phyloP scores from a whole-genome alignment of 2,329 filamentous ascomycete genomes.

The Aspergillus awamori region DNA sequence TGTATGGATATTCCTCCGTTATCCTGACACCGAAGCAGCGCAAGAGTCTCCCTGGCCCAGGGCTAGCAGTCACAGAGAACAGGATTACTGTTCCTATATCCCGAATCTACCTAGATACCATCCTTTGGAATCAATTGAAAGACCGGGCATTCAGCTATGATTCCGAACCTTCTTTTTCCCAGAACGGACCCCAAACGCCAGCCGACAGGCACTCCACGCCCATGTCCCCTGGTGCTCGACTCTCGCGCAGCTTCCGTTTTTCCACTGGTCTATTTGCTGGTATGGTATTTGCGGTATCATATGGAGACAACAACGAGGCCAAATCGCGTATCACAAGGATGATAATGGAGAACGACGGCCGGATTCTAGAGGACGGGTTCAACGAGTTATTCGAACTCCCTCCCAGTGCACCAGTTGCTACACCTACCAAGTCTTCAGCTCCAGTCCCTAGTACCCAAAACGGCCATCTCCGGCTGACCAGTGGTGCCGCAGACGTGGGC shows the following conservation, averaged over 20 bases:
- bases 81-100: conserved; percentile 48
- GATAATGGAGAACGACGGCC: conserved; percentile 73
- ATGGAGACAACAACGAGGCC: conserved; percentile 60
- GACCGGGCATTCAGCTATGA: conserved; percentile 42
- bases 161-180: conserved; percentile 20
- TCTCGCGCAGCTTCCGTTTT: conserved; percentile 44
- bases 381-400: conserved; percentile 71
- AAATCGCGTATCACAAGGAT: conserved; percentile 61
- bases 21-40: conserved; percentile 47
- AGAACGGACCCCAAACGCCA: conserved; percentile 39
- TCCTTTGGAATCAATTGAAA: conserved; percentile 50
- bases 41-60: conserved; percentile 43
- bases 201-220: conserved; percentile 44
- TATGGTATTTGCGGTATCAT: conserved; percentile 88
- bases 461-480: conserved; percentile 56
- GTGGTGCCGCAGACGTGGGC: conserved; percentile 59
- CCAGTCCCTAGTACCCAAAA: conserved; percentile 16
- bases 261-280: conserved; percentile 64
- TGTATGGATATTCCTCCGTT: conserved; percentile 47
- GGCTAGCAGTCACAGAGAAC: conserved; percentile 31
- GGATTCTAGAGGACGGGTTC: conserved; percentile 73
- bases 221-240: conserved; percentile 54
- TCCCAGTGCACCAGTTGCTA: conserved; percentile 32
- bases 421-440: conserved; percentile 31
- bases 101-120: conserved; percentile 50